Evolutionary conservation across 176 grass and related monocot genomes (phyloP).

Genomic region (Rhynchospora breviuscula): DNA sequence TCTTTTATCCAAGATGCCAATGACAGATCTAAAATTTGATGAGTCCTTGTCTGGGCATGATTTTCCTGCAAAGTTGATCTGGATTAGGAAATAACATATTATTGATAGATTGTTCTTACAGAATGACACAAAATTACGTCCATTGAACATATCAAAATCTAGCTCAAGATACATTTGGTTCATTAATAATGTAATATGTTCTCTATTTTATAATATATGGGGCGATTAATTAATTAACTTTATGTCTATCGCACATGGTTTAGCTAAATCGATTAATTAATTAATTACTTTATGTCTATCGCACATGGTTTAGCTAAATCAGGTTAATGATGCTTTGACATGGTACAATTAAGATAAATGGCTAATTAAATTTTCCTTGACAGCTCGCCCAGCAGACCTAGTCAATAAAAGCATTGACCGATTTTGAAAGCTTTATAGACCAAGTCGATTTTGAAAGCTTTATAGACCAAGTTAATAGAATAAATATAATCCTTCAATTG

Average conservation of each 20-base stretch:
- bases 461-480: not conserved
- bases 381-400: not conserved
- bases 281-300: too few species aligned
- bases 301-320: too few species aligned
- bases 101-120: not conserved
- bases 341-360: not conserved
- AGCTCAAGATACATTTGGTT: not conserved
- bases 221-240: not conserved
- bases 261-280: not conserved
- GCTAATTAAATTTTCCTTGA: not conserved
- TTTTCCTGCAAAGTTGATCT: constrained; percentile 9
- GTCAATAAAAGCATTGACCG: not conserved
- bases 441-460: not conserved
- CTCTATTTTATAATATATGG: not conserved
- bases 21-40: constrained; percentile 20
- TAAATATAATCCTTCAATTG: not conserved
- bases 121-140: not conserved
- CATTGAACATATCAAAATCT: not conserved
- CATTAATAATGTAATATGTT: not conserved
- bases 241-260: not conserved
- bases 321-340: not conserved
- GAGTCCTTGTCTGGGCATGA: not conserved
- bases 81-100: not conserved
- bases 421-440: not conserved
- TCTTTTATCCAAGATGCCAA: constrained; percentile 24